A percentile compares a stretch with the other conserved stretches of the same genome.
Evolutionary conservation across 305 asterid genomes (phyloP).

Genomic region (Rubia tinctorum): DNA sequence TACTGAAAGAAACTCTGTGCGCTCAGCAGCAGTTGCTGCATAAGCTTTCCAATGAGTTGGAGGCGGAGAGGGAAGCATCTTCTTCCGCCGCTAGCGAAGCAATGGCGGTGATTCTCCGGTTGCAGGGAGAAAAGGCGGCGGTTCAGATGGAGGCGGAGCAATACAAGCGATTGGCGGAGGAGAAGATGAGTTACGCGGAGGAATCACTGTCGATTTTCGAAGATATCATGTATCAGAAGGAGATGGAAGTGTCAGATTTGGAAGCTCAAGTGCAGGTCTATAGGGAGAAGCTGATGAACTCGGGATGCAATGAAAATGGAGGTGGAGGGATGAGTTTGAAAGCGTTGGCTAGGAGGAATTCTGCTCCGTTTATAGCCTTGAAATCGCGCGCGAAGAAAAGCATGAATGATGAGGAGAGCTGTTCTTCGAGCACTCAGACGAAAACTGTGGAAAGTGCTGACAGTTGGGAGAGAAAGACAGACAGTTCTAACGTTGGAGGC

Average conservation of each 20-base stretch:
- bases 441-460: slow-evolving; percentile 38
- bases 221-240: slow-evolving; percentile 77
- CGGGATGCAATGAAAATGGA: slow-evolving; percentile 52
- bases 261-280: slow-evolving; percentile 77
- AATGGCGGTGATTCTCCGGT: slow-evolving; percentile 65
- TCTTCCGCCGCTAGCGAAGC: slow-evolving; percentile 90
- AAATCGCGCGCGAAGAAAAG: slow-evolving; percentile 39
- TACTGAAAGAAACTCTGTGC: slow-evolving; percentile 60
- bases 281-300: slow-evolving; percentile 54
- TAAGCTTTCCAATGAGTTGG: slow-evolving; percentile 73
- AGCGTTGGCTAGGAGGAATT: slow-evolving; percentile 51
- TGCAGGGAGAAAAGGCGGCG: slow-evolving; percentile 84
- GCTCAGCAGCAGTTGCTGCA: slow-evolving; percentile 75
- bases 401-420: slow-evolving; percentile 34
- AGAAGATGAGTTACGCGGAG: slow-evolving; percentile 80
- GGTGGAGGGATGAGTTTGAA: slow-evolving; percentile 29
- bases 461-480: slow-evolving; percentile 39
- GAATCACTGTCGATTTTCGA: slow-evolving; percentile 76
- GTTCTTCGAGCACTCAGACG: slow-evolving; percentile 27
- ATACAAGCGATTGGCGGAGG: slow-evolving; percentile 81
- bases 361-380: slow-evolving; percentile 41
- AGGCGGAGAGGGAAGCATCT: slow-evolving; percentile 85
- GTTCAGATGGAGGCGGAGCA: slow-evolving; percentile 91
- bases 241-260: slow-evolving; percentile 76
- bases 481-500: slow-evolving; percentile 32